Evolutionary conservation across 176 grass and related monocot genomes (phyloP), one percentile per base, ranked within the genome.

Genomic region (Juncus effusus): DNA sequence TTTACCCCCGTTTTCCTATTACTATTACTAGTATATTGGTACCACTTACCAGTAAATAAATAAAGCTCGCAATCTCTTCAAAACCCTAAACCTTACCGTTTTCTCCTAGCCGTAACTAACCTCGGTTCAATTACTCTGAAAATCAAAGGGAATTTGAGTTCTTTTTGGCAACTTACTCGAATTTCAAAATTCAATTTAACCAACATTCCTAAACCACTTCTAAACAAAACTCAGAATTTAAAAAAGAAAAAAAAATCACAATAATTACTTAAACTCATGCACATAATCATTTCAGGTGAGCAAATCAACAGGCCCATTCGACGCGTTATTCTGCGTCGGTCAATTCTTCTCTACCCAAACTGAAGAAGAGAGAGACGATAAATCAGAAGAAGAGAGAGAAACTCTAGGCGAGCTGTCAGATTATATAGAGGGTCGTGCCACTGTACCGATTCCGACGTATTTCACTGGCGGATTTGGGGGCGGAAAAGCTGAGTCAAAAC

Each of bases 361-460:
- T 3, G 3, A 19, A 36, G 83, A 86, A 0, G 72, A 28, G 4
- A 49, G 52, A 11, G 86, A 81, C 3, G 82, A 59, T 7, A 28
- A 28, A 28, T 28, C 19, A 47, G 44, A 47, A 47, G 39, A 9
- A 3, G 42, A 16, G 8, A 41, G 64, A 50, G 5, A 36, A 36
- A 38, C 1, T 7, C 55, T 62, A 11, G 86, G 50, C 4, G 86
- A 96, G 52, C 50, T 86, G 6, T 59, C 80, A 3, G 85, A 86
- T n/a, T 97, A 97, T 44, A 10, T 97, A 14, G 82, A 97, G 50
- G 88, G 93, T 12, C 88, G 82, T 65, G 83, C 77, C 10, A 59
- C 67, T 38, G 82, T 97, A 40, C 88, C 93, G 59, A 69, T 97
- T 42, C 93, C 88, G 42, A 97, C 93, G 41, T 97, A 92, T 80